Evolutionary conservation across 139 green algal species (phyloP).

Genomic region (Edaphochlamys debaryana): DNA sequence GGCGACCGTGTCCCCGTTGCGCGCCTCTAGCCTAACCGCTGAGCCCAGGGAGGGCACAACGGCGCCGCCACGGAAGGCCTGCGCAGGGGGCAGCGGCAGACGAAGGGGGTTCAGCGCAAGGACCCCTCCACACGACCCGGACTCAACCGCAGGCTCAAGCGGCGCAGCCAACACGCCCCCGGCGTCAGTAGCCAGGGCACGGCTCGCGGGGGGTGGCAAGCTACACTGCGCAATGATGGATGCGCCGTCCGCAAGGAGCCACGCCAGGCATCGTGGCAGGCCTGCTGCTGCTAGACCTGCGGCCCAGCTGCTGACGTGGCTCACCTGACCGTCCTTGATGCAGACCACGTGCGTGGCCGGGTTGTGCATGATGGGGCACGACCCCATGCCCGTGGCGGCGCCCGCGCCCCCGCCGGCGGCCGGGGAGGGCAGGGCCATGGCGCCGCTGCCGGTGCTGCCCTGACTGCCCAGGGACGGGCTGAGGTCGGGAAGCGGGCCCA

Average conservation of each 20-base stretch:
- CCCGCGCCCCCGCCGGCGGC: not conserved
- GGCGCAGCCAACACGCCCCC: no score
- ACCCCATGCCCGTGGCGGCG: not conserved
- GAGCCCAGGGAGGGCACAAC: not conserved
- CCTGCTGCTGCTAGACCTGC: no score
- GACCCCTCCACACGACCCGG: no score
- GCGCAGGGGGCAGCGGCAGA: no score
- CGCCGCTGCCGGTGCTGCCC: not conserved
- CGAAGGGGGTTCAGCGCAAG: no score
- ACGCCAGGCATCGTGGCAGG: no score
- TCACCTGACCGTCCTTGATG: conserved; percentile 10
- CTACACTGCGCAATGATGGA: no score
- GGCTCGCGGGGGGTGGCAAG: no score
- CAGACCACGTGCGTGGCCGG: conserved; percentile 19
- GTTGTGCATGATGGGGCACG: conserved; percentile 25
- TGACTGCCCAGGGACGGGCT: not conserved
- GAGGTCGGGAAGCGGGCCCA: not conserved
- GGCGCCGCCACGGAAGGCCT: conserved; percentile 24
- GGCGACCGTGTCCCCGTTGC: conserved; percentile 10
- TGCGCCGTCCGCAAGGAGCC: no score
- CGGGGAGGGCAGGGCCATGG: not conserved
- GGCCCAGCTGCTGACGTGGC: no score
- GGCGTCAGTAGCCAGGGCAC: no score
- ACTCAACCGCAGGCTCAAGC: no score
- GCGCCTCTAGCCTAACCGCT: conserved; percentile 1